These are phyloP conservation scores for Tilletiaria anomala DNA, from an alignment of 1,284 basidiomycete genomes.

Conservation along the genomic window DNA sequence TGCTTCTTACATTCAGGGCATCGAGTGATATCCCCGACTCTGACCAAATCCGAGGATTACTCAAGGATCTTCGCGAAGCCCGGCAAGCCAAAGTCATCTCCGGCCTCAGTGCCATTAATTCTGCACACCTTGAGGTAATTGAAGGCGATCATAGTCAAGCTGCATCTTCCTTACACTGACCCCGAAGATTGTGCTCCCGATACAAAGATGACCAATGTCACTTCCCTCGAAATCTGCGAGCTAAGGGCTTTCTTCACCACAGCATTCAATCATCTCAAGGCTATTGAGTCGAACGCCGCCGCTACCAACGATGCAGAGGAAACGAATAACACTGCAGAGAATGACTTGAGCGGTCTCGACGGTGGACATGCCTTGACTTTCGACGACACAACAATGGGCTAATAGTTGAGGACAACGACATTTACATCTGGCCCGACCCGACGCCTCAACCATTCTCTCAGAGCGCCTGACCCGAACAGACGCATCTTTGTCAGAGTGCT, in stretches of 20 bases:
- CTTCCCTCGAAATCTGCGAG: conserved; percentile 30
- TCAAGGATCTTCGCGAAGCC: conserved; percentile 87
- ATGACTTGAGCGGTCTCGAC: no score
- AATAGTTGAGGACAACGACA: no score
- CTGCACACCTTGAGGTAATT: conserved; percentile 54
- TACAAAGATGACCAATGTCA: conserved; percentile 34
- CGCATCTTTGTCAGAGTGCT: no score
- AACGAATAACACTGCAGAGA: no score
- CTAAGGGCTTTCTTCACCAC: conserved; percentile 29
- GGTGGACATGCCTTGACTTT: no score
- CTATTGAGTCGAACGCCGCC: conserved; percentile 4
- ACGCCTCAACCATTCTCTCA: no score
- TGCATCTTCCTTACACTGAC: conserved; percentile 24
- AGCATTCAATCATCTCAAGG: conserved; percentile 23
- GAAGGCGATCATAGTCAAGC: conserved; percentile 53
- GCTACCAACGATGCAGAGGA: background rate
- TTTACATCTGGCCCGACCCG: no score
- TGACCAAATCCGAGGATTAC: conserved; percentile 62
- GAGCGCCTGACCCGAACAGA: no score
- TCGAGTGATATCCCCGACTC: conserved; percentile 72
- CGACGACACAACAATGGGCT: no score
- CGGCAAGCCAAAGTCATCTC: conserved; percentile 81
- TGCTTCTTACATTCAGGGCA: conserved; percentile 49
- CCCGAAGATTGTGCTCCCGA: background rate
- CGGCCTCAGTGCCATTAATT: conserved; percentile 49